These are phyloP conservation scores for Clitopilus passeckerianus DNA, from an alignment of 768 basidiomycete species.

Conservation along the genomic window DNA sequence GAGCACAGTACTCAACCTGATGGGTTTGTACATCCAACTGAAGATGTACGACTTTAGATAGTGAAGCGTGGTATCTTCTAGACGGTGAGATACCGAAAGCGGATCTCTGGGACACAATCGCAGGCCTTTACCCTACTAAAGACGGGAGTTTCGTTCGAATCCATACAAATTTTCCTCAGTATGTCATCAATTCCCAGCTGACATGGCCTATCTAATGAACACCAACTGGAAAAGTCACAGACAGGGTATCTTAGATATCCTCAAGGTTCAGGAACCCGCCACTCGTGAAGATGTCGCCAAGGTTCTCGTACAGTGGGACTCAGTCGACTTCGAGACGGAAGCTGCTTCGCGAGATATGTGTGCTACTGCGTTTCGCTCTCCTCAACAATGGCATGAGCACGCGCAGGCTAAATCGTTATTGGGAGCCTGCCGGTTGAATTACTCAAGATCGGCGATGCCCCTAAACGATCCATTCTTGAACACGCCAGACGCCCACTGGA, in stretches of 20 bases:
- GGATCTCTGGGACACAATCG: constrained; percentile 41
- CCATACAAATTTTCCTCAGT: constrained; percentile 68
- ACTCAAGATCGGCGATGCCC: constrained; percentile 43
- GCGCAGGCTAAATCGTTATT: constrained; percentile 38
- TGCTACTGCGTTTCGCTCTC: constrained; percentile 44
- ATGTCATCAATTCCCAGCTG: constrained; percentile 8
- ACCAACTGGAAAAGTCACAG: constrained; percentile 34
- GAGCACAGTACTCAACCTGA: constrained; percentile 10
- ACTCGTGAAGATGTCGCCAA: constrained; percentile 31
- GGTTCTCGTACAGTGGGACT: constrained; percentile 35
- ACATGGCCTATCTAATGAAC: not conserved
- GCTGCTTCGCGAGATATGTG: constrained; percentile 42
- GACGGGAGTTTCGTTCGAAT: constrained; percentile 45
- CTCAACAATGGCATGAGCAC: constrained; percentile 43
- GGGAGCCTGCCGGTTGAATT: constrained; percentile 38
- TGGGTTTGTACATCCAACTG: not conserved
- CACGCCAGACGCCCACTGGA: constrained; percentile 30
- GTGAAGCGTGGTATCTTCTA: constrained; percentile 45
- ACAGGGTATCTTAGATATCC: constrained; percentile 37
- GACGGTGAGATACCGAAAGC: constrained; percentile 28
- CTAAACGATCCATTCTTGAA: constrained; percentile 19
- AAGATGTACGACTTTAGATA: constrained; percentile 25
- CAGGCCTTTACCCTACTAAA: constrained; percentile 50
- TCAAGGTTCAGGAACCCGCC: constrained; percentile 17
- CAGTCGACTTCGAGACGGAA: constrained; percentile 41